Evolutionary conservation across 1,284 basidiomycete genomes (phyloP).

Genomic region (Melampsora larici-populina): DNA sequence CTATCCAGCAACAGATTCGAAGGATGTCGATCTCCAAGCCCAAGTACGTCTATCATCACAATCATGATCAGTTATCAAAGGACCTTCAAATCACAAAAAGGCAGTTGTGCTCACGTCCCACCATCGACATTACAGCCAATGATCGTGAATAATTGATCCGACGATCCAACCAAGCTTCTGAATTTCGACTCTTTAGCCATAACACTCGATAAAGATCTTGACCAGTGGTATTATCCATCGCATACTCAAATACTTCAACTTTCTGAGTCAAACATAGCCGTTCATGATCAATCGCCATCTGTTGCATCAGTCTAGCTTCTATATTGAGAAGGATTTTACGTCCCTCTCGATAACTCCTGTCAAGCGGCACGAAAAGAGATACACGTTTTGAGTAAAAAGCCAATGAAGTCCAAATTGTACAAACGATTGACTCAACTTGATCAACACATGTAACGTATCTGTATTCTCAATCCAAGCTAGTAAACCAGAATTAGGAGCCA

Average conservation of each 20-base stretch:
- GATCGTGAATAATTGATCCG: conserved; percentile 95
- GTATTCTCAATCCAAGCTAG: conserved; percentile 95
- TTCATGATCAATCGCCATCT: conserved; percentile 99
- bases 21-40: conserved; percentile 96
- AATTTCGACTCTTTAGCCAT: conserved; percentile 92
- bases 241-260: conserved; percentile 99
- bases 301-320: conserved; percentile 95
- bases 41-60: conserved; percentile 70
- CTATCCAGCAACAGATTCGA: conserved; percentile 92
- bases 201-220: conserved; percentile 98
- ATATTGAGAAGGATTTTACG: conserved; percentile 96
- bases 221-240: conserved; percentile 95
- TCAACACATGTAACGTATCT: conserved; percentile 96
- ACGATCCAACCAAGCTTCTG: conserved; percentile 96
- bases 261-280: conserved; percentile 90
- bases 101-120: conserved; percentile 32
- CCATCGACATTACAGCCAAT: conserved; percentile 92
- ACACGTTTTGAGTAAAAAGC: conserved; percentile 63
- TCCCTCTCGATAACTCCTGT: conserved; percentile 61
- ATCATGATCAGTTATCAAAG: background rate
- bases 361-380: background rate
- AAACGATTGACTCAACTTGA: conserved; percentile 62
- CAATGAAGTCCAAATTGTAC: background rate
- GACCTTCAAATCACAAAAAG: background rate
- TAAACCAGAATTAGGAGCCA: conserved; percentile 93